Base-by-base conservation (phyloP, 345 rosid species). In the Hypericum perforatum region DNA sequence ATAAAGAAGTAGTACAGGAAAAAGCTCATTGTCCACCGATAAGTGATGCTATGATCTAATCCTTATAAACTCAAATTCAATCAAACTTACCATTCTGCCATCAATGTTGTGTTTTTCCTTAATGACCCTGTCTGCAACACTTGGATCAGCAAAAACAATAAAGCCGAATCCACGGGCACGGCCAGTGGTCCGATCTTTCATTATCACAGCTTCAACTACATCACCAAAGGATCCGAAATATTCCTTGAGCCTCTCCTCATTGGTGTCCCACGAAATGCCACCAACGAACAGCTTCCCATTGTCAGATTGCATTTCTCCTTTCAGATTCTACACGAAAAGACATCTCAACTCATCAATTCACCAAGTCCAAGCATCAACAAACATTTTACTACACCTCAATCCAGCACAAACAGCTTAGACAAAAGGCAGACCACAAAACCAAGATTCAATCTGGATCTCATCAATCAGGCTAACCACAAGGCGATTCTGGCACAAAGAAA, bases 91-190 rank as follows among this genome's bases (percentile, higher is more conserved):
- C 90, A 82, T 76, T 72, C 96, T 80, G 5, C 98, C 98, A 76
- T 92, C 98, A 15, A 92, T 88, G 59, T 58, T 84, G 70, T 92
- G 98, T 36, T 85, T 88, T 49, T 83, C 87, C 56, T 72, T 84
- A 11, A 85, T 80, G 69, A 92, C 98, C 53, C 78, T 70, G 54
- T 92, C 98, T 16, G 97, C 98, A 54, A 82, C 84, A 67, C 89
- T 74, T 8, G 86, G 90, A 59, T 88, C 98, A 49, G 97, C 73
- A 53, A 92, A 92, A 41, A 92, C 98, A 6, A 92, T 85, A 57
- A 92, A 92, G 16, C 98, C 97, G 43, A 92, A 92, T 48, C 98
- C 98, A 54, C 98, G 98, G 49, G 98, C 98, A 50, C 97, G 94
- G 16, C 98, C 98, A 0, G 98, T 88, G 67, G 88, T 80, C 43